These are phyloP conservation scores for Saururus chinensis DNA, from an alignment of 164 flowering plant species.

Conservation along the genomic window DNA sequence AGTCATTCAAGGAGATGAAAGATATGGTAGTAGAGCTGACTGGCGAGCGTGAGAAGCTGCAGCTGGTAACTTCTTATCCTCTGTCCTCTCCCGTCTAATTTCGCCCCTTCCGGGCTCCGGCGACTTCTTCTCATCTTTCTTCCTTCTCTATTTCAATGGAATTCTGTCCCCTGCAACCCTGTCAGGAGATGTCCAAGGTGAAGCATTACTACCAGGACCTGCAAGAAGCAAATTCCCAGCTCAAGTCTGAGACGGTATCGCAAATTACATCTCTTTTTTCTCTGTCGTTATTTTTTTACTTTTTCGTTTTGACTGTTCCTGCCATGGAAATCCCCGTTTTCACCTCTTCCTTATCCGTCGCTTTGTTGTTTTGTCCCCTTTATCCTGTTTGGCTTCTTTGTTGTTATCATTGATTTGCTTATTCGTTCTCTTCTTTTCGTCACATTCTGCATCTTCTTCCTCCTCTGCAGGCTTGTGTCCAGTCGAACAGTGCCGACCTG, in stretches of 20 bases:
- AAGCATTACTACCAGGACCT: conserved; percentile 5
- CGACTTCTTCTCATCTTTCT: neutral
- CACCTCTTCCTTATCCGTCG: neutral
- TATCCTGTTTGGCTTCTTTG: neutral
- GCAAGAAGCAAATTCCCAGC: conserved; percentile 14
- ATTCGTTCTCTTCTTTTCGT: neutral
- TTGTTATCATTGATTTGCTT: neutral
- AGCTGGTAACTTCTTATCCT: conserved; percentile 19
- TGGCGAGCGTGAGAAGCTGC: conserved; percentile 11
- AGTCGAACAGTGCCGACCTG: too few relatives aligned
- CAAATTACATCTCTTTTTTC: too few relatives aligned
- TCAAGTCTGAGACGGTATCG: conserved; percentile 34
- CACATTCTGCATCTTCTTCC: conserved; percentile 5
- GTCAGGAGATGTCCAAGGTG: conserved; percentile 27
- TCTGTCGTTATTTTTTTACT: neutral
- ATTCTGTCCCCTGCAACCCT: neutral
- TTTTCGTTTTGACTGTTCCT: neutral
- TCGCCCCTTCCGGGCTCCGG: too few relatives aligned
- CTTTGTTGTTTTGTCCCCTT: neutral
- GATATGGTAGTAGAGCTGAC: conserved; percentile 10
- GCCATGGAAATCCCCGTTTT: too few relatives aligned
- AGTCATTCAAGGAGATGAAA: conserved; percentile 27
- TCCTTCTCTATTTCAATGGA: neutral
- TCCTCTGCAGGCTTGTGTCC: too few relatives aligned
- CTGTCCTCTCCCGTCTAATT: too few relatives aligned